phyloP scores from a whole-genome alignment of 768 basidiomycete species.

The Pulveroboletus sp. region DNA sequence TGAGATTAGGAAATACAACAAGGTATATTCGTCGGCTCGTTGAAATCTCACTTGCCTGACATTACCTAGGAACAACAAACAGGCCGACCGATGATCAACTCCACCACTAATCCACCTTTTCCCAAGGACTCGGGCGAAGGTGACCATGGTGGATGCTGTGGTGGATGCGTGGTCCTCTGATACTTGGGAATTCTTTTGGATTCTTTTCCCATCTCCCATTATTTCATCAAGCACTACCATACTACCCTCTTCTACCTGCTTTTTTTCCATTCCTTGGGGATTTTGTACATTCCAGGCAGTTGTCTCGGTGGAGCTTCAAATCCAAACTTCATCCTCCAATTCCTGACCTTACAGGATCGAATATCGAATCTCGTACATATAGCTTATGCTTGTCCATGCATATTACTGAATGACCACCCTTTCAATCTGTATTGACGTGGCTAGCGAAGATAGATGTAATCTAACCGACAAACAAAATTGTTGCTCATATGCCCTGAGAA shows the following conservation, averaged over 20 bases:
- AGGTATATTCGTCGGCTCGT: conserved; percentile 44
- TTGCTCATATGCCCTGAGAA: conserved; percentile 20
- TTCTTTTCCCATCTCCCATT: not conserved
- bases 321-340: not conserved
- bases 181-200: not conserved
- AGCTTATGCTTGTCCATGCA: conserved; percentile 15
- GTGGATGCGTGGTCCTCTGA: conserved; percentile 62
- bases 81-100: conserved; percentile 61
- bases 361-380: conserved; percentile 30
- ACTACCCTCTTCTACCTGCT: conserved; percentile 1
- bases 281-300: conserved; percentile 11
- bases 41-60: conserved; percentile 9
- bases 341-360: conserved; percentile 9
- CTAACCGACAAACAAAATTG: not conserved
- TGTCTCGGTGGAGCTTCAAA: conserved; percentile 4
- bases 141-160: conserved; percentile 60
- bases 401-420: not conserved
- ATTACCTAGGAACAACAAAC: conserved; percentile 67
- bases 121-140: conserved; percentile 49
- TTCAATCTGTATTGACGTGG: conserved; percentile 5
- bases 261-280: conserved; percentile 4
- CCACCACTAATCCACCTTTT: conserved; percentile 40
- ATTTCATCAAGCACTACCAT: conserved; percentile 8
- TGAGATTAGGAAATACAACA: conserved; percentile 92
- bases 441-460: not conserved